Evolutionary conservation across 805 yeast species (phyloP).

Genomic region (Pichia eremophila): DNA sequence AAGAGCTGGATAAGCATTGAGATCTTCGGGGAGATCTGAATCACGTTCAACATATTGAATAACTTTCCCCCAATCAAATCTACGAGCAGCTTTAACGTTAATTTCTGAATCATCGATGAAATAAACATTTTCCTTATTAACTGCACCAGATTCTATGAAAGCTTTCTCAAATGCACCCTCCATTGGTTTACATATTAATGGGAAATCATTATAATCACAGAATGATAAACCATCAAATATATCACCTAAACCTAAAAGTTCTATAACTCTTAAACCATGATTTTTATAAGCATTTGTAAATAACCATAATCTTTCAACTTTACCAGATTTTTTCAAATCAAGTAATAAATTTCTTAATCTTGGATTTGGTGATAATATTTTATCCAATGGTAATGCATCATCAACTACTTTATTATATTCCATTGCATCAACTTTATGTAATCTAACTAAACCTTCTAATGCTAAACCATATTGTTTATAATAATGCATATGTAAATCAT

Average conservation of each 20-base stretch:
- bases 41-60: slow-evolving; percentile 70
- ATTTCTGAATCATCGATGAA: slow-evolving; percentile 83
- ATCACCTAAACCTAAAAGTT: slow-evolving; percentile 82
- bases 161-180: slow-evolving; percentile 53
- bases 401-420: slow-evolving; percentile 85
- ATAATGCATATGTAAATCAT: slow-evolving; percentile 57
- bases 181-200: slow-evolving; percentile 88
- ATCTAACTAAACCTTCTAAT: slow-evolving; percentile 72
- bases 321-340: slow-evolving; percentile 33
- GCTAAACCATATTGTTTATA: slow-evolving; percentile 88
- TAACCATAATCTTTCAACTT: slow-evolving; percentile 74
- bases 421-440: slow-evolving; percentile 71
- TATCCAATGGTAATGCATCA: slow-evolving; percentile 81
- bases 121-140: slow-evolving; percentile 41
- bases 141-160: slow-evolving; percentile 54
- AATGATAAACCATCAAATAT: slow-evolving; percentile 87
- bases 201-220: slow-evolving; percentile 72
- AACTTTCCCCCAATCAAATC: slow-evolving; percentile 63
- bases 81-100: slow-evolving; percentile 66
- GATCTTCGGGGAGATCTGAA: slow-evolving; percentile 33
- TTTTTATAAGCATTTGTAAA: slow-evolving; percentile 90
- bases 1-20: slow-evolving; percentile 26
- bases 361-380: slow-evolving; percentile 58
- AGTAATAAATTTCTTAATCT: slow-evolving; percentile 44
- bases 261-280: slow-evolving; percentile 76